Evolutionary conservation across 805 yeast genomes (phyloP).

Genomic region (Candida manassasensis): DNA sequence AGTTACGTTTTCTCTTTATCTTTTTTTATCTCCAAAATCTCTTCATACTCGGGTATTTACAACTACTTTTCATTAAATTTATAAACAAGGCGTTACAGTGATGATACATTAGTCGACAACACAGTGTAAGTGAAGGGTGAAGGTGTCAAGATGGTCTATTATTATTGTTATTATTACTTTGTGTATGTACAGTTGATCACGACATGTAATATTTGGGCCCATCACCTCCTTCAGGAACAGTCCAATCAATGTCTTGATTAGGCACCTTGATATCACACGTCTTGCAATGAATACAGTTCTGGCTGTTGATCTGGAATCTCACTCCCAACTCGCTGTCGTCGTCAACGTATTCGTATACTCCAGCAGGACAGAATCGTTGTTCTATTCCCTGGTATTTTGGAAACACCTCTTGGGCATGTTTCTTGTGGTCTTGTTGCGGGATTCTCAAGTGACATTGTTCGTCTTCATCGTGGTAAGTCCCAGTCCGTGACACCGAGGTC

Average conservation of each 20-base stretch:
- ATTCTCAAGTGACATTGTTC: slow-evolving; percentile 82
- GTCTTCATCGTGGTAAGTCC: slow-evolving; percentile 92
- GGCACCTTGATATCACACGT: slow-evolving; percentile 98
- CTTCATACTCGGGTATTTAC: background rate
- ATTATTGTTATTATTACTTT: too few relatives aligned
- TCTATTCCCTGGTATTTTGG: slow-evolving; percentile 85
- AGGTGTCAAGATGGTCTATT: too few relatives aligned
- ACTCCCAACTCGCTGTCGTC: slow-evolving; percentile 66
- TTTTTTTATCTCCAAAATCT: slow-evolving; percentile 1
- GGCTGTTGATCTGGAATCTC: slow-evolving; percentile 88
- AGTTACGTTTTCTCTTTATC: background rate
- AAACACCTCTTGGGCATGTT: slow-evolving; percentile 66
- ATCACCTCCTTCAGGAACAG: slow-evolving; percentile 98
- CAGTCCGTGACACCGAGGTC: slow-evolving; percentile 95
- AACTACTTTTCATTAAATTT: background rate
- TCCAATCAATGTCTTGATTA: slow-evolving; percentile 90
- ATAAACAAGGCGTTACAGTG: background rate
- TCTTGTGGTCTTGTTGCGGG: slow-evolving; percentile 53
- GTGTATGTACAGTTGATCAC: slow-evolving; percentile 19
- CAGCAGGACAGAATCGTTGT: slow-evolving; percentile 94
- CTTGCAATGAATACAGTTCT: slow-evolving; percentile 97
- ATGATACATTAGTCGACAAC: background rate
- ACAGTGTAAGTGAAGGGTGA: slow-evolving; percentile 1
- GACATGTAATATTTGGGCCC: slow-evolving; percentile 96
- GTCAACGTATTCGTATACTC: slow-evolving; percentile 90